phyloP scores from a whole-genome alignment of 768 basidiomycete species.

The Mycena filopes region DNA sequence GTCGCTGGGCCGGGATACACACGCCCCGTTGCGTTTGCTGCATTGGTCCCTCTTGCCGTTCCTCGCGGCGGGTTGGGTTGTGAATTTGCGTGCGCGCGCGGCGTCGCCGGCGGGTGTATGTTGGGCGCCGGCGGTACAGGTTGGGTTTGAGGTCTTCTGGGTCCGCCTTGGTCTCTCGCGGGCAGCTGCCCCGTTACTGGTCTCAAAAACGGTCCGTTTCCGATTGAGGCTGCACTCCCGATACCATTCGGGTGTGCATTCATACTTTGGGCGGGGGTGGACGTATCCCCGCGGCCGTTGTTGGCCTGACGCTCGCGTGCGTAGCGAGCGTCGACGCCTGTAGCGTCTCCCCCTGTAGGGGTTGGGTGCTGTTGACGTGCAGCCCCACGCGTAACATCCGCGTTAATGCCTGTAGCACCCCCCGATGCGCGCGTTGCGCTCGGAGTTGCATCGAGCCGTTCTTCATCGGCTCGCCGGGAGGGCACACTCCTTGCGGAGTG shows the following conservation, averaged over 20 bases:
- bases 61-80: too few relatives aligned
- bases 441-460: conserved; percentile 14
- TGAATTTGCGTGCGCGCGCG: too few relatives aligned
- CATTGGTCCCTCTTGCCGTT: background rate
- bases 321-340: conserved; percentile 1
- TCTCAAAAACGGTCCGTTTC: too few relatives aligned
- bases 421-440: conserved; percentile 9
- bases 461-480: conserved; percentile 9
- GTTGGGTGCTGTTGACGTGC: conserved; percentile 6
- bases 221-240: background rate
- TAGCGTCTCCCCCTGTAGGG: conserved; percentile 13
- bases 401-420: background rate
- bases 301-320: background rate
- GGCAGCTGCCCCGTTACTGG: too few relatives aligned
- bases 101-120: too few relatives aligned
- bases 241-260: background rate
- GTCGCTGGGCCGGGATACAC: too few relatives aligned
- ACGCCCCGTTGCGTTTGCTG: background rate
- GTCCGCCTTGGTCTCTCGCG: too few relatives aligned
- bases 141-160: too few relatives aligned
- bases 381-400: conserved; percentile 8
- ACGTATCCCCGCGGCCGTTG: background rate
- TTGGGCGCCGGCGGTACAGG: too few relatives aligned
- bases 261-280: background rate
- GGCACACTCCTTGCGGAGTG: conserved; percentile 1